phyloP scores from a whole-genome alignment of 306 rosid species.

The Prunus mume region DNA sequence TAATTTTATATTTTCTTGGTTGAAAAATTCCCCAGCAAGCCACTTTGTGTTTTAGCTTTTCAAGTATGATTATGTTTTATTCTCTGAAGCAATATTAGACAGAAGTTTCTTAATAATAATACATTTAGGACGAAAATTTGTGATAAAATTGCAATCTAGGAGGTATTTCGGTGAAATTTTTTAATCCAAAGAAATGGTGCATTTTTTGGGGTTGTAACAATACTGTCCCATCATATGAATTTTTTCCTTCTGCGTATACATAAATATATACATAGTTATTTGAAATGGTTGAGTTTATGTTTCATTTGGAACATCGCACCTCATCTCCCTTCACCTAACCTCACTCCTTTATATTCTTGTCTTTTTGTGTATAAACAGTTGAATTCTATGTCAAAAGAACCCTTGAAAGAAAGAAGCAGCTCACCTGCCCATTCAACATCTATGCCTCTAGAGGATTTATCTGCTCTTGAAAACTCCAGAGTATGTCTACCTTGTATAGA shows the following conservation, averaged over 20 bases:
- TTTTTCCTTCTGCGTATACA: neutral
- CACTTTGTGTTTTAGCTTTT: neutral
- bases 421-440: constrained; percentile 22
- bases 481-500: constrained; percentile 32
- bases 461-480: constrained; percentile 33
- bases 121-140: neutral
- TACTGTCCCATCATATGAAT: neutral
- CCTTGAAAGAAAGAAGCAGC: constrained; percentile 36
- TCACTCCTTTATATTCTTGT: constrained; percentile 1
- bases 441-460: constrained; percentile 32
- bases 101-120: neutral
- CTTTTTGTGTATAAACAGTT: constrained; percentile 31
- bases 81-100: neutral
- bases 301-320: neutral
- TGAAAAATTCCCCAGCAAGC: neutral
- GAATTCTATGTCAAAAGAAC: constrained; percentile 32
- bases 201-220: neutral
- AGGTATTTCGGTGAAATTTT: neutral
- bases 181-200: neutral
- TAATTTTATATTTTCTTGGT: neutral
- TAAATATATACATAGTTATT: neutral
- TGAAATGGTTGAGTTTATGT: neutral
- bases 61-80: neutral
- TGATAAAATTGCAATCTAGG: neutral
- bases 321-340: neutral